A percentile compares a stretch with the other conserved stretches of the same genome.
phyloP scores from a whole-genome alignment of 345 rosid genomes.

The Aegle marmelos region DNA sequence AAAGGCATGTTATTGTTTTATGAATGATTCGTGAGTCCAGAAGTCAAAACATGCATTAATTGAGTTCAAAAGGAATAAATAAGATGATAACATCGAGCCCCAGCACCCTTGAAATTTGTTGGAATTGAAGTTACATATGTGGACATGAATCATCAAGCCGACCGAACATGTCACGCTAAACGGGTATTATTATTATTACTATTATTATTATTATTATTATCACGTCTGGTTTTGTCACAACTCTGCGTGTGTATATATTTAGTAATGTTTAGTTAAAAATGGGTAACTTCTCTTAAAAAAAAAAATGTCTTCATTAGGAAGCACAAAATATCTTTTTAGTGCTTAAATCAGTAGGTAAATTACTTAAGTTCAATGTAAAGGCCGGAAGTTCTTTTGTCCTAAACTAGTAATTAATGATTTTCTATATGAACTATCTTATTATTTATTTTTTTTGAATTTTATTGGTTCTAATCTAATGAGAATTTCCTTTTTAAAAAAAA shows the following conservation, averaged over 20 bases:
- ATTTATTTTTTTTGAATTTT: too few species aligned
- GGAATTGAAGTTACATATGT: not conserved
- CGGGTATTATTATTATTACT: not conserved
- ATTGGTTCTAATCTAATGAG: too few species aligned
- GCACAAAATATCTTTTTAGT: too few species aligned
- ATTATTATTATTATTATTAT: too few species aligned
- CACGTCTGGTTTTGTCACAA: not conserved
- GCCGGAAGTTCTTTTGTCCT: too few species aligned
- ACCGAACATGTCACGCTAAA: not conserved
- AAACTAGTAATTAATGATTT: too few species aligned
- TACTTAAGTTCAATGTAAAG: too few species aligned
- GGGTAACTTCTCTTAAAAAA: too few species aligned
- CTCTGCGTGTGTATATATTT: not conserved
- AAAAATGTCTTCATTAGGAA: not conserved
- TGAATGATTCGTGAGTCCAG: slow-evolving; percentile 16
- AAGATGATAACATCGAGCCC: slow-evolving; percentile 11
- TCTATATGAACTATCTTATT: too few species aligned
- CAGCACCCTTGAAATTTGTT: slow-evolving; percentile 13
- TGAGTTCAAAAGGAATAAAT: slow-evolving; percentile 11
- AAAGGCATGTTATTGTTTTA: slow-evolving; percentile 1
- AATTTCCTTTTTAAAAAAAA: too few species aligned
- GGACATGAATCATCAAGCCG: slow-evolving; percentile 7
- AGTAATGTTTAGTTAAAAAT: not conserved
- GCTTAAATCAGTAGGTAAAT: not conserved
- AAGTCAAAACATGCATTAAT: slow-evolving; percentile 22